phyloP scores from a whole-genome alignment of 2,329 filamentous ascomycete genomes.

The Colletotrichum chrysophilum region DNA sequence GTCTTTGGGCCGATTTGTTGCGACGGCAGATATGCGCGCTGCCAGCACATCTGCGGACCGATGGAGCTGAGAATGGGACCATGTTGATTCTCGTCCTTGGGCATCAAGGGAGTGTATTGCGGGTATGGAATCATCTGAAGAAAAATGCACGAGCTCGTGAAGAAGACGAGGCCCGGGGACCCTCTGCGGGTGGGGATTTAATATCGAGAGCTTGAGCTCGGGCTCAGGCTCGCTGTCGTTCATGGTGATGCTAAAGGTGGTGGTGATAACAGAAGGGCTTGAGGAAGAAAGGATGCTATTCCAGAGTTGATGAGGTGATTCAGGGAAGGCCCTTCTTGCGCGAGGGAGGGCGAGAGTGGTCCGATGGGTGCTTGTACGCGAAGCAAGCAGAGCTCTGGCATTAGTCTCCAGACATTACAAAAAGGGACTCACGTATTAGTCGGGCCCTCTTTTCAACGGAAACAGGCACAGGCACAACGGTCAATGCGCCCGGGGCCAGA shows the following conservation, averaged over 20 bases:
- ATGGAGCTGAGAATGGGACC: constrained; percentile 71
- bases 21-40: constrained; percentile 44
- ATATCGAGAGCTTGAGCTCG: constrained; percentile 41
- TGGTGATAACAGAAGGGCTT: neutral
- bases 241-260: neutral
- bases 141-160: constrained; percentile 63
- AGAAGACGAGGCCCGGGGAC: constrained; percentile 51
- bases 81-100: constrained; percentile 45
- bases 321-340: neutral
- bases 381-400: neutral
- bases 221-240: neutral
- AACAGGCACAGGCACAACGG: neutral
- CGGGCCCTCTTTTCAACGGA: constrained; percentile 16
- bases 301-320: neutral
- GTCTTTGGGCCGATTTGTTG: neutral
- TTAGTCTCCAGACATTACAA: neutral
- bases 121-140: constrained; percentile 34
- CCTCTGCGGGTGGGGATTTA: constrained; percentile 47
- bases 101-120: constrained; percentile 66
- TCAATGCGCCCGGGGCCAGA: constrained; percentile 6
- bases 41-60: constrained; percentile 61
- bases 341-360: neutral
- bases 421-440: constrained; percentile 13
- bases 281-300: neutral
- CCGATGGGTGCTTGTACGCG: neutral